These are phyloP conservation scores for Pelargonium citronellum DNA, from an alignment of 441 rosid species.

Conservation along the genomic window DNA sequence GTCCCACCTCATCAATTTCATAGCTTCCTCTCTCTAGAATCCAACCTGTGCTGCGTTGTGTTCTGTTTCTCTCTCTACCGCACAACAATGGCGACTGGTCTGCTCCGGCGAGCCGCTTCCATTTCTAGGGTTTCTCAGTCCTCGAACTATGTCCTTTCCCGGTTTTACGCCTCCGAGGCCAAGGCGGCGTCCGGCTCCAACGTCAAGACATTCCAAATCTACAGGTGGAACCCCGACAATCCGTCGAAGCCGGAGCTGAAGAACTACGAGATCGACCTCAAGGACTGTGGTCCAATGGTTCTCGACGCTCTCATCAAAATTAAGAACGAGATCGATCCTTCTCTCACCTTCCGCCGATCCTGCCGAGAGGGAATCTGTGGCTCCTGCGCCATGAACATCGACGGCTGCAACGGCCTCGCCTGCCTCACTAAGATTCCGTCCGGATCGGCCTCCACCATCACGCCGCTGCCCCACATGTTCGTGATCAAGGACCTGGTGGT, in stretches of 20 bases:
- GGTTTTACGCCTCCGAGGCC: constrained; percentile 42
- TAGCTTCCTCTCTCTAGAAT: too few species aligned
- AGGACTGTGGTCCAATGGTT: constrained; percentile 89
- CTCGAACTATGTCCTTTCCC: constrained; percentile 29
- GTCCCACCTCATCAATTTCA: not conserved
- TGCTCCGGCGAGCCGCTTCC: constrained; percentile 45
- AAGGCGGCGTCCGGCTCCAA: constrained; percentile 13
- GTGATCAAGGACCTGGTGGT: constrained; percentile 94
- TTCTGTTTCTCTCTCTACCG: constrained; percentile 9
- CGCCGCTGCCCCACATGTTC: constrained; percentile 91
- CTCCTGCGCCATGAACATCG: constrained; percentile 92
- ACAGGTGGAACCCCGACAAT: constrained; percentile 82
- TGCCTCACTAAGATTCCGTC: constrained; percentile 74
- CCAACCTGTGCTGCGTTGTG: too few species aligned
- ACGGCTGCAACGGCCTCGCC: constrained; percentile 90
- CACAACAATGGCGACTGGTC: not conserved
- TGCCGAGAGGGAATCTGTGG: constrained; percentile 98
- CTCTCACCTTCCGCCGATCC: constrained; percentile 88
- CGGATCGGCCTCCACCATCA: constrained; percentile 40
- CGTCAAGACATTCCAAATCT: constrained; percentile 77
- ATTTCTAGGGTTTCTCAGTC: constrained; percentile 28
- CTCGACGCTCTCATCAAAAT: constrained; percentile 93
- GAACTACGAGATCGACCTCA: constrained; percentile 67
- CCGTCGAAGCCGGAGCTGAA: constrained; percentile 65
- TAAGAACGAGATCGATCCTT: constrained; percentile 88